Percentiles rank a stretch among this genome's conserved stretches.
Evolutionary conservation across 192 early-diverging fungal species (phyloP).

Genomic region (Helicostylum pulchrum): DNA sequence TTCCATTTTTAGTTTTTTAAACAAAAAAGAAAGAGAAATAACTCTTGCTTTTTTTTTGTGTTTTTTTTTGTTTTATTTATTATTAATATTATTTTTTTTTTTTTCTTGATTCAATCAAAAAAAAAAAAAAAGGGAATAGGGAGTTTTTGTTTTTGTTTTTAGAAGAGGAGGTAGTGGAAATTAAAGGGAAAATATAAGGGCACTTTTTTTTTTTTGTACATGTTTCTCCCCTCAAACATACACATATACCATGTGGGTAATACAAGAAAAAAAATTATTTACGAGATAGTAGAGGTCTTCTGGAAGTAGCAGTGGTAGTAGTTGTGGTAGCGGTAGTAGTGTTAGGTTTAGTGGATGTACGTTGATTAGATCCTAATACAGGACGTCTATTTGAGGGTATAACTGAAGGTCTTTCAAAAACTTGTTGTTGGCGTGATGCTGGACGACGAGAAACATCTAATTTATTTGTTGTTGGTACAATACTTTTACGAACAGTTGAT

Average conservation of each 20-base stretch:
- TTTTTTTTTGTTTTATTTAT: too few relatives aligned
- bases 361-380: not conserved
- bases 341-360: not conserved
- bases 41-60: too few relatives aligned
- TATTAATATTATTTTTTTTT: too few relatives aligned
- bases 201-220: not conserved
- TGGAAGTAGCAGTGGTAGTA: not conserved
- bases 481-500: conserved; percentile 2
- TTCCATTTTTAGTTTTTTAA: too few relatives aligned
- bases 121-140: not conserved
- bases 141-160: not conserved
- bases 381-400: conserved; percentile 12
- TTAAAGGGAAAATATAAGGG: conserved; percentile 2
- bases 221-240: not conserved
- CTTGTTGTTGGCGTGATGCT: not conserved
- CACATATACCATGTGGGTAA: conserved; percentile 12
- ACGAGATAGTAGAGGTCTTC: conserved; percentile 3
- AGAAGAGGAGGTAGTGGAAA: not conserved
- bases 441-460: not conserved
- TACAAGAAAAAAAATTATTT: conserved; percentile 14
- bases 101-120: too few relatives aligned
- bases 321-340: too few relatives aligned
- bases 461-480: not conserved
- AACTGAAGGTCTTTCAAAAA: conserved; percentile 14
- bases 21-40: too few relatives aligned